These are phyloP conservation scores for Naganishia randhawae DNA, from an alignment of 768 basidiomycete species.

Conservation along the genomic window DNA sequence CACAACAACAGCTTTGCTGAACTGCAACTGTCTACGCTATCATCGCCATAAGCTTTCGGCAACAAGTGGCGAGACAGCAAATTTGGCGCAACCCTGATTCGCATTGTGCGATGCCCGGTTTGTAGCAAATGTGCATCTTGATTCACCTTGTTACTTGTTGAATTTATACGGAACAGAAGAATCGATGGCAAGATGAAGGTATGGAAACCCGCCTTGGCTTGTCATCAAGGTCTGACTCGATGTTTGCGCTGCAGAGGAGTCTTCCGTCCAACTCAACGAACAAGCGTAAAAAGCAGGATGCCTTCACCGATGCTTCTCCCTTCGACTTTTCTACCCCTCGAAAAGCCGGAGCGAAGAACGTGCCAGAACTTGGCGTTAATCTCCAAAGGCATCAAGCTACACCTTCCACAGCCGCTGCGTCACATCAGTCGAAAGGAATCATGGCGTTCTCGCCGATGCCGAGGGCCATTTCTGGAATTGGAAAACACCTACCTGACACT, in stretches of 20 bases:
- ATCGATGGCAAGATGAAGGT: neutral
- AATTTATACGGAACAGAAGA: neutral
- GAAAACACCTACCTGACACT: neutral
- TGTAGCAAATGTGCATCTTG: neutral
- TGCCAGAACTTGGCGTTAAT: neutral
- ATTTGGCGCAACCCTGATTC: too few species aligned
- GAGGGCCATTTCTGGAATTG: neutral
- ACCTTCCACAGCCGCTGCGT: too few species aligned
- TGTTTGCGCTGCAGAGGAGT: neutral
- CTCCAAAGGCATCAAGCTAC: neutral
- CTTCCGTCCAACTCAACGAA: slow-evolving; percentile 14
- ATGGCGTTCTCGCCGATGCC: slow-evolving; percentile 19
- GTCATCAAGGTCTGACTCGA: neutral
- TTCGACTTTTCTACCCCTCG: neutral
- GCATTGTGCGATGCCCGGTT: neutral
- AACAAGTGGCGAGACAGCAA: too few species aligned
- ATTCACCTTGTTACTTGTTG: neutral
- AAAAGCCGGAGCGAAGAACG: neutral
- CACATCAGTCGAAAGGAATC: neutral
- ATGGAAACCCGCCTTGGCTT: neutral
- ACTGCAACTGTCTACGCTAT: too few species aligned
- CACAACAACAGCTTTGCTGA: too few species aligned
- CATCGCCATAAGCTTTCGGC: too few species aligned
- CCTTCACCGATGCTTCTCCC: neutral
- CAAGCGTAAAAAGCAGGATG: slow-evolving; percentile 18